These are phyloP conservation scores for Umbelopsis vinacea DNA, from an alignment of 192 early-diverging fungal species.

Conservation along the genomic window DNA sequence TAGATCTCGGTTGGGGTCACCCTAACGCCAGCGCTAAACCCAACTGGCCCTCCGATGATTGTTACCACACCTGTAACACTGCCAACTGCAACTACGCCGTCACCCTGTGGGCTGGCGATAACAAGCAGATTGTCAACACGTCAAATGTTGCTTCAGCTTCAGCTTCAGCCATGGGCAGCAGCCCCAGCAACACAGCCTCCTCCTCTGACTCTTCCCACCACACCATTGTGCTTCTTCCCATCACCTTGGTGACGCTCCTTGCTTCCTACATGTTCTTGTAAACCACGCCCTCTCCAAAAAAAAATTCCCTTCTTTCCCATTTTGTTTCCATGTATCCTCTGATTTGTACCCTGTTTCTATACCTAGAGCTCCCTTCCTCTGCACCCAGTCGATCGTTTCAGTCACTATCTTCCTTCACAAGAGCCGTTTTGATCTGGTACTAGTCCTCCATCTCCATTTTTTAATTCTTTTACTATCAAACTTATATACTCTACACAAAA, in stretches of 20 bases:
- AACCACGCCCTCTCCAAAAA: neutral
- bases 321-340: neutral
- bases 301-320: neutral
- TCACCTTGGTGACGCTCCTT: neutral
- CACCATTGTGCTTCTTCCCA: neutral
- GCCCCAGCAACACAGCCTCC: neutral
- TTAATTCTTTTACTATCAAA: too few species aligned
- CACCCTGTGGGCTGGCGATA: neutral
- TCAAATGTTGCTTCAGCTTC: neutral
- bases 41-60: conserved; percentile 42
- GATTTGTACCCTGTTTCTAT: neutral
- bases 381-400: neutral
- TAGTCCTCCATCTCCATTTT: too few species aligned
- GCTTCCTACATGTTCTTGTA: conserved; percentile 3
- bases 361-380: neutral
- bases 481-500: too few species aligned
- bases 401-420: neutral
- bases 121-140: conserved; percentile 1
- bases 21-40: conserved; percentile 38
- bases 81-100: conserved; percentile 8
- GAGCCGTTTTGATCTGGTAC: too few species aligned
- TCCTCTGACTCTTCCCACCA: neutral
- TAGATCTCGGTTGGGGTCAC: conserved; percentile 44
- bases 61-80: conserved; percentile 47
- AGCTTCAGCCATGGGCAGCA: neutral